Conservation (phyloP, 129 eudicot genomes). For the Rutidosis leptorrhynchoides region DNA sequence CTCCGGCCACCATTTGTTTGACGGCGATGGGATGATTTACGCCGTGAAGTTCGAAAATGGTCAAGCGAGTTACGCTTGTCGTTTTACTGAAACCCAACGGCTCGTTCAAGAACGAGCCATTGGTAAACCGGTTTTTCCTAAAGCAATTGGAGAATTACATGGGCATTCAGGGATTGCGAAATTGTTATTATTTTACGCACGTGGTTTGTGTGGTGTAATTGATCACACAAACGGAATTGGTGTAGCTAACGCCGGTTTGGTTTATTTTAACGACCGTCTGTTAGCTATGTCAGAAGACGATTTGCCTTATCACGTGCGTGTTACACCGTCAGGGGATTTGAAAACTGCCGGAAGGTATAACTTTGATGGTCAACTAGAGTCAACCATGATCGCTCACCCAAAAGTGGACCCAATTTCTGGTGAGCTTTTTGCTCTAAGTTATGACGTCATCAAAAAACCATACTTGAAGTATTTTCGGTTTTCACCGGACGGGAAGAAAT, state of each 20-base stretch:
- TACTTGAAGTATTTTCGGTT: constrained; percentile 48
- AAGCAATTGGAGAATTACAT: constrained; percentile 60
- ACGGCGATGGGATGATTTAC: constrained; percentile 58
- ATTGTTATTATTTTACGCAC: constrained; percentile 43
- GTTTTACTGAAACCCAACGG: constrained; percentile 47
- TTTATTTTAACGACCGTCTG: constrained; percentile 42
- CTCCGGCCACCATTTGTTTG: constrained; percentile 57
- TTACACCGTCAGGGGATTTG: constrained; percentile 47
- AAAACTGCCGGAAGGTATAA: constrained; percentile 42
- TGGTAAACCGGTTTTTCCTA: constrained; percentile 51
- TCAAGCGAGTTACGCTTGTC: constrained; percentile 47
- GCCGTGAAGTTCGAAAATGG: constrained; percentile 49
- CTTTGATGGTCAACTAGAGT: constrained; percentile 33
- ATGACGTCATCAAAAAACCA: constrained; percentile 47
- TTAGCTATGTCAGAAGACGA: constrained; percentile 63
- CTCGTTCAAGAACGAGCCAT: constrained; percentile 41
- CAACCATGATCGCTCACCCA: constrained; percentile 60
- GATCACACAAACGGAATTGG: constrained; percentile 46
- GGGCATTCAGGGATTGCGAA: constrained; percentile 54
- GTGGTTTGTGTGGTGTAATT: constrained; percentile 45
- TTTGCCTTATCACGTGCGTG: constrained; percentile 43
- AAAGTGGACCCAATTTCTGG: constrained; percentile 47
- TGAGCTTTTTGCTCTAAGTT: constrained; percentile 46
- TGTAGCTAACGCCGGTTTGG: constrained; percentile 57
- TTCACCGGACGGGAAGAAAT: constrained; percentile 46